Conservation (phyloP, 2,329 filamentous ascomycete species). For the Elsinoe arachidis region DNA sequence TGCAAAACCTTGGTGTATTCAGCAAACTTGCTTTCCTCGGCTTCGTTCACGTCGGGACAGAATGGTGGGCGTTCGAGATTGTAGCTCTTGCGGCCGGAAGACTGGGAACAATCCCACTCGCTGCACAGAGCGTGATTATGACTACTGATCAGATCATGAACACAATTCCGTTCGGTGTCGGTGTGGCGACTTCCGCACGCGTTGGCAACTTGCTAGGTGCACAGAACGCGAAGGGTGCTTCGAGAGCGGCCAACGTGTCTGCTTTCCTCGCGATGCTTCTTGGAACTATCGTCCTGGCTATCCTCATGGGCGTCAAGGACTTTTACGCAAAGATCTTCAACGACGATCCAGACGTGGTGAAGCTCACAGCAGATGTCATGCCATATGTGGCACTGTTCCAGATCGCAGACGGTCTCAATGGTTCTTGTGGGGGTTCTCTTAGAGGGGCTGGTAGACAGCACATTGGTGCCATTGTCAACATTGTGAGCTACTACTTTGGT, state of each 20-base stretch:
- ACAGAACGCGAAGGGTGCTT: constrained; percentile 55
- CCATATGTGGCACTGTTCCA: constrained; percentile 84
- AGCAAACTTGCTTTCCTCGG: constrained; percentile 66
- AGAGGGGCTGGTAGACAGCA: constrained; percentile 81
- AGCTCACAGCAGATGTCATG: constrained; percentile 66
- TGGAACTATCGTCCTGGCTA: constrained; percentile 56
- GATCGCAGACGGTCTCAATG: constrained; percentile 80
- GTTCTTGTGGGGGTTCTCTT: constrained; percentile 71
- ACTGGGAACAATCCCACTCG: constrained; percentile 68
- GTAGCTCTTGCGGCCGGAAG: constrained; percentile 74
- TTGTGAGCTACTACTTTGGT: constrained; percentile 74
- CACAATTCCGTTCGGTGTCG: constrained; percentile 79
- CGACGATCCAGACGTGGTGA: constrained; percentile 62
- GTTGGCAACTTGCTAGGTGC: constrained; percentile 74
- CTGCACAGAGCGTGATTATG: constrained; percentile 84
- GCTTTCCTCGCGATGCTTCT: constrained; percentile 63
- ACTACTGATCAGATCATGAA: constrained; percentile 71
- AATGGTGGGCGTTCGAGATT: constrained; percentile 94
- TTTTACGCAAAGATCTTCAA: constrained; percentile 75
- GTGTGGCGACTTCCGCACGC: constrained; percentile 68
- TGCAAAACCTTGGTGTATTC: constrained; percentile 63
- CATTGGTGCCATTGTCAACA: constrained; percentile 72
- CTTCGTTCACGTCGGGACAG: constrained; percentile 74
- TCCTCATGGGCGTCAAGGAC: constrained; percentile 62
- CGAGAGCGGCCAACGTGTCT: constrained; percentile 64